These are phyloP conservation scores for Pseudogymnoascus sp. DNA, from an alignment of 2,329 filamentous ascomycete species.

Conservation along the genomic window DNA sequence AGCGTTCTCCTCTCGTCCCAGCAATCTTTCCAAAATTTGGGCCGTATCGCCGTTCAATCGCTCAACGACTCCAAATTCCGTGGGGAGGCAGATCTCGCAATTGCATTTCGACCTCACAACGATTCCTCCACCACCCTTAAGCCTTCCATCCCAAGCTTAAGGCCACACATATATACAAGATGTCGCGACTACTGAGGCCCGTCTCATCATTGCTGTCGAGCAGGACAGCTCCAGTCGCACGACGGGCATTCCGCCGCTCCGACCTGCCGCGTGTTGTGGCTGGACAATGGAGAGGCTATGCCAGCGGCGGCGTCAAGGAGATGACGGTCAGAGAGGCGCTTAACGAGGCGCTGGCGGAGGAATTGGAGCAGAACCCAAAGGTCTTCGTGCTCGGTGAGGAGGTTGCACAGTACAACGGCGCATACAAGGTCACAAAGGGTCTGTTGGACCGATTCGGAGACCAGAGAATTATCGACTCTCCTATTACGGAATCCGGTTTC, in stretches of 20 bases:
- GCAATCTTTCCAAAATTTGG: slow-evolving; percentile 8
- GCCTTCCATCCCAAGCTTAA: neutral
- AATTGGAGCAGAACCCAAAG: slow-evolving; percentile 89
- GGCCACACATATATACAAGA: slow-evolving; percentile 16
- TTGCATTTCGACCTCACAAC: slow-evolving; percentile 8
- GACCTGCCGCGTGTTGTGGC: slow-evolving; percentile 25
- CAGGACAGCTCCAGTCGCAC: slow-evolving; percentile 41
- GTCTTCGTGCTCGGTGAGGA: slow-evolving; percentile 96
- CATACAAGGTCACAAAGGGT: slow-evolving; percentile 99
- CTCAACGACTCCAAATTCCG: slow-evolving; percentile 8
- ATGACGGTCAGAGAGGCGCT: slow-evolving; percentile 95
- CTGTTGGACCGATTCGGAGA: slow-evolving; percentile 95
- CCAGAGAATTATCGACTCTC: slow-evolving; percentile 94
- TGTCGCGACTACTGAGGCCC: slow-evolving; percentile 54
- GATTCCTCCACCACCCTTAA: slow-evolving; percentile 4
- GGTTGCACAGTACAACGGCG: slow-evolving; percentile 99
- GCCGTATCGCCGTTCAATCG: slow-evolving; percentile 6
- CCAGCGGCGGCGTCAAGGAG: slow-evolving; percentile 61
- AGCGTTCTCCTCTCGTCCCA: slow-evolving; percentile 4
- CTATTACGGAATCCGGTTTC: slow-evolving; percentile 97
- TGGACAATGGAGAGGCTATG: slow-evolving; percentile 28
- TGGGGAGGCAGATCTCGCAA: slow-evolving; percentile 7
- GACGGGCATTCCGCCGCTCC: slow-evolving; percentile 45
- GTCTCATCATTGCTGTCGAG: slow-evolving; percentile 54
- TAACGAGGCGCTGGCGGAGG: slow-evolving; percentile 96